These are phyloP conservation scores for Ceratocystis colombiana DNA, from an alignment of 2,329 filamentous ascomycete genomes.

Conservation along the genomic window DNA sequence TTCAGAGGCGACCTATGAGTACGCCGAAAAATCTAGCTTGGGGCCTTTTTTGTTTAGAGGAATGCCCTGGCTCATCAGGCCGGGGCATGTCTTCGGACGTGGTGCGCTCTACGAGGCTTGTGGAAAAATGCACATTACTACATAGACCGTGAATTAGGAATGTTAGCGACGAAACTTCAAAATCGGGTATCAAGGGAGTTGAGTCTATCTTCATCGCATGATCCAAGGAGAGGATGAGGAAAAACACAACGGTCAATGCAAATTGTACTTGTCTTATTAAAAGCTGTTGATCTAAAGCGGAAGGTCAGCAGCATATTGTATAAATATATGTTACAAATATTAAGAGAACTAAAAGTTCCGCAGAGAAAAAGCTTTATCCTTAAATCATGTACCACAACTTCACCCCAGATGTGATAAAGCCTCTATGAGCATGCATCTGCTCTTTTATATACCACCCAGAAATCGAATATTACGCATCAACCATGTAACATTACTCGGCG, in stretches of 20 bases:
- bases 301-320: conserved; percentile 9
- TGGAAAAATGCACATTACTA: conserved; percentile 23
- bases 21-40: neutral
- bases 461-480: neutral
- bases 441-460: conserved; percentile 17
- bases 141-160: neutral
- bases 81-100: neutral
- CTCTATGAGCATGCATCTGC: neutral
- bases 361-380: neutral
- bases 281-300: conserved; percentile 5
- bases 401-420: neutral
- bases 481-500: neutral
- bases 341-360: neutral
- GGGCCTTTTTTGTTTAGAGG: neutral
- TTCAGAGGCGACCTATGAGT: conserved; percentile 42
- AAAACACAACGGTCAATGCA: neutral
- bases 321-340: conserved; percentile 13
- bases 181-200: neutral
- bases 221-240: neutral
- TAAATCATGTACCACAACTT: neutral
- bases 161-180: neutral
- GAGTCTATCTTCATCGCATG: neutral
- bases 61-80: neutral
- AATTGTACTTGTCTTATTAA: conserved; percentile 1
- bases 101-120: conserved; percentile 17